Evolutionary conservation across 495 filamentous ascomycete genomes (phyloP).

Genomic region (Pyrenula aspistea): DNA sequence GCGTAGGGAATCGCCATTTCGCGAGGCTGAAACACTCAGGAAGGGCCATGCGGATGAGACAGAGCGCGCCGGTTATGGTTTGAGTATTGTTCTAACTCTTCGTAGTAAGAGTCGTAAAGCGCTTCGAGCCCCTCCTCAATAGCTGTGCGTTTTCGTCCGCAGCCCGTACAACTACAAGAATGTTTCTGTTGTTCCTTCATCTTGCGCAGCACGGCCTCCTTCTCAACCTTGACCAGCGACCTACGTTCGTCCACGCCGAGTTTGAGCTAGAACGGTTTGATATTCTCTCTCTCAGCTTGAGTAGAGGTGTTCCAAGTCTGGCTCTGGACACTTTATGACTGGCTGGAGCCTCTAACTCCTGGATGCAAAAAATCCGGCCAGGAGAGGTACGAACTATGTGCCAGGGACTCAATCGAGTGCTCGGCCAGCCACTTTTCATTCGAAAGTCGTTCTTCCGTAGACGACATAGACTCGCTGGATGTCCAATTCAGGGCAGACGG

Average conservation of each 20-base stretch:
- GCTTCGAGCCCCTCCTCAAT: slow-evolving; percentile 98
- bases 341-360: too few relatives aligned
- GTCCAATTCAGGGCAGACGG: too few relatives aligned
- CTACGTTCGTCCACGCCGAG: slow-evolving; percentile 87
- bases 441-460: too few relatives aligned
- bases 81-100: slow-evolving; percentile 94
- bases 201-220: slow-evolving; percentile 93
- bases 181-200: slow-evolving; percentile 99
- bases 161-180: slow-evolving; percentile 95
- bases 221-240: slow-evolving; percentile 92
- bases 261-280: slow-evolving; percentile 98
- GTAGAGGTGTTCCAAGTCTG: slow-evolving; percentile 96
- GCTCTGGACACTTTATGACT: slow-evolving; percentile 34
- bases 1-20: too few relatives aligned
- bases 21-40: too few relatives aligned
- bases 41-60: neutral
- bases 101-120: slow-evolving; percentile 98
- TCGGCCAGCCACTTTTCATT: too few relatives aligned
- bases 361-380: too few relatives aligned
- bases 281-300: slow-evolving; percentile 86
- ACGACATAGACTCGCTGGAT: too few relatives aligned
- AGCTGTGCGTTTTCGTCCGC: slow-evolving; percentile 88
- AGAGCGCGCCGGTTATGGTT: slow-evolving; percentile 67
- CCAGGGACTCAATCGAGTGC: too few relatives aligned
- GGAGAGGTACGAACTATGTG: too few relatives aligned